Evolutionary conservation across 345 rosid genomes (phyloP), one percentile per base, ranked within the genome.

Genomic region (Dimocarpus longan): DNA sequence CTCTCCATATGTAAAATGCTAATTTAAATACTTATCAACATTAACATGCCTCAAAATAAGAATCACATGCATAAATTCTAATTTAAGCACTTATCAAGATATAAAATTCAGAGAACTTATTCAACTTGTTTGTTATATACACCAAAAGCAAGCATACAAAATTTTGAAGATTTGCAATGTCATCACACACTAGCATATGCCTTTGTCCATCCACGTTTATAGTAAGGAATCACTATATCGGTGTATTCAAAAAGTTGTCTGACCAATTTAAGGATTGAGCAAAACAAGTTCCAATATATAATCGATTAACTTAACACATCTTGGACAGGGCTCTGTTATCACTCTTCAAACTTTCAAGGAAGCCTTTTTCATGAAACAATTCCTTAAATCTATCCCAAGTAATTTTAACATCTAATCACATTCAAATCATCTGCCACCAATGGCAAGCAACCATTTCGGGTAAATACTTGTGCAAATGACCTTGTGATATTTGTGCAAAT

Each of bases 251-350:
- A 24, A 56, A 80, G 68, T 85, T 81, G 93, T 98, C 98, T 90
- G 93, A 80, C 97, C 95, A 76, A 86, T 85, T 83, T 88, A 89
- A 77, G 98, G 98, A 83, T 81, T 80, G 76, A 92, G 89, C 74
- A 86, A 82, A 73, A 95, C 76, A 81, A 95, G 83, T 85, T 89
- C 83, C 81, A 91, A 88, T 76, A 93, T 88, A 85, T 98, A 90
- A 73, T 85, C 89, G 82, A 91, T 86, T 72, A 93, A 87, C 87
- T 81, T 91, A 72, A 86, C 86, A 68, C 98, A 95, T 79, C 97
- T 32, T 1, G 18, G 18, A 12, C 5, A 4, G 37, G 37, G 13
- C 54, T 48, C 54, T 12, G 15, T 48, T 48, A 48, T 48, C 54
- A 11, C 13, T 48, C 54, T 48, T 48, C 18, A 48, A 48, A 48